These are phyloP conservation scores for Pelargonium myrrhifolium DNA, from an alignment of 441 rosid genomes.

Conservation along the genomic window DNA sequence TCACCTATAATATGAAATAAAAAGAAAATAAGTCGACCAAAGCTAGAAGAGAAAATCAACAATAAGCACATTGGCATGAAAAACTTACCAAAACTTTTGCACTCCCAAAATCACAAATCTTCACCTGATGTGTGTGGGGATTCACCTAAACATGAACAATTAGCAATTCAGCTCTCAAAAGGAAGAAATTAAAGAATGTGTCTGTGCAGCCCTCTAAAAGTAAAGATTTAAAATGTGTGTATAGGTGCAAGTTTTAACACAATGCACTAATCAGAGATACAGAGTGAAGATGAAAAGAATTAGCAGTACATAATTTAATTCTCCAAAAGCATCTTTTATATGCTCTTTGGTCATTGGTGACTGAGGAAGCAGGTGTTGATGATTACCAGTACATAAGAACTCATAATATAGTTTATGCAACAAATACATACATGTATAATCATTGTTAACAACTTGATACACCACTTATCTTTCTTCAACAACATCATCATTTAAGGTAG, in stretches of 20 bases:
- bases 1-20: constrained; percentile 36
- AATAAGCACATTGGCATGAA: constrained; percentile 6
- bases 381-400: not conserved
- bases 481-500: not conserved
- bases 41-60: constrained; percentile 8
- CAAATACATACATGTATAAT: too few relatives aligned
- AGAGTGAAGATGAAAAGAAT: too few relatives aligned
- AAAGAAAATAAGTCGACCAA: constrained; percentile 26
- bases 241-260: too few relatives aligned
- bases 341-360: too few relatives aligned
- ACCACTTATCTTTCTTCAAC: not conserved
- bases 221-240: too few relatives aligned
- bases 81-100: constrained; percentile 88
- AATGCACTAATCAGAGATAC: too few relatives aligned
- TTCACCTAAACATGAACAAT: constrained; percentile 56
- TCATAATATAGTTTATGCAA: too few relatives aligned
- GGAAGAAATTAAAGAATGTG: not conserved
- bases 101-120: constrained; percentile 96
- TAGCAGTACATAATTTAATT: too few relatives aligned
- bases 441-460: not conserved
- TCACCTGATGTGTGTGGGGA: constrained; percentile 94
- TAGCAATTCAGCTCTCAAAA: constrained; percentile 6
- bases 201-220: not conserved
- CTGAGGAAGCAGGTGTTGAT: not conserved
- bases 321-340: too few relatives aligned